phyloP scores from a whole-genome alignment of 495 filamentous ascomycete species.

The Lepraria neglecta region DNA sequence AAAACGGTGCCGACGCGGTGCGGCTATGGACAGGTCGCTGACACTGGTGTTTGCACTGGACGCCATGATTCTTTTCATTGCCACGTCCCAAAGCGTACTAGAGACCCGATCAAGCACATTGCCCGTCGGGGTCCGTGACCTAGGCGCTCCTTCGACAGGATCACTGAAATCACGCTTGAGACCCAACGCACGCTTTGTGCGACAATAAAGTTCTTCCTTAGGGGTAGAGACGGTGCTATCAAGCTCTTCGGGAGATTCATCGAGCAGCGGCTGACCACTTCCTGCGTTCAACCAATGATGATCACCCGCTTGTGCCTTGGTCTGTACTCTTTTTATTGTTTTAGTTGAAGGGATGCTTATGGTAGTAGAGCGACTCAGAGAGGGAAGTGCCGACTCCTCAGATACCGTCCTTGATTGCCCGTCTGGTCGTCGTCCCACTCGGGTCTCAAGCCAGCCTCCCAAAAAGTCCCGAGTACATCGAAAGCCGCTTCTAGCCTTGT shows the following conservation, averaged over 20 bases:
- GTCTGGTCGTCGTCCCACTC: slow-evolving; percentile 13
- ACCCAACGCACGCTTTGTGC: slow-evolving; percentile 25
- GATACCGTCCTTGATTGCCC: not conserved
- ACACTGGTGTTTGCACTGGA: slow-evolving; percentile 8
- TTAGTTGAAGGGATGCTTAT: not conserved
- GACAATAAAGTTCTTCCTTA: slow-evolving; percentile 24
- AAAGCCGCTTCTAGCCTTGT: slow-evolving; percentile 14
- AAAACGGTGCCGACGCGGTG: slow-evolving; percentile 13
- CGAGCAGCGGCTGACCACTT: not conserved
- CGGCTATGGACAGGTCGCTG: slow-evolving; percentile 25
- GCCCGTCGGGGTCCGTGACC: slow-evolving; percentile 4
- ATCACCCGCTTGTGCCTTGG: too few species aligned
- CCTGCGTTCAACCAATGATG: not conserved
- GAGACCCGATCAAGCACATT: slow-evolving; percentile 20
- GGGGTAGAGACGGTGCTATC: slow-evolving; percentile 4
- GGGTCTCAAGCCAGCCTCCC: slow-evolving; percentile 25
- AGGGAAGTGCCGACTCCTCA: not conserved
- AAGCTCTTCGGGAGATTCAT: not conserved
- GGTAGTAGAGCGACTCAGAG: not conserved
- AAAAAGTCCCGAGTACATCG: slow-evolving; percentile 22
- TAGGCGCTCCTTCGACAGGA: not conserved
- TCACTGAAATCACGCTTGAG: slow-evolving; percentile 9
- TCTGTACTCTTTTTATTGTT: slow-evolving; percentile 1
- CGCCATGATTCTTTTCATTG: slow-evolving; percentile 9
- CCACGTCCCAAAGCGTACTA: slow-evolving; percentile 14